Evolutionary conservation across 2,329 filamentous ascomycete species (phyloP).

Genomic region (Pezicula carpinea): DNA sequence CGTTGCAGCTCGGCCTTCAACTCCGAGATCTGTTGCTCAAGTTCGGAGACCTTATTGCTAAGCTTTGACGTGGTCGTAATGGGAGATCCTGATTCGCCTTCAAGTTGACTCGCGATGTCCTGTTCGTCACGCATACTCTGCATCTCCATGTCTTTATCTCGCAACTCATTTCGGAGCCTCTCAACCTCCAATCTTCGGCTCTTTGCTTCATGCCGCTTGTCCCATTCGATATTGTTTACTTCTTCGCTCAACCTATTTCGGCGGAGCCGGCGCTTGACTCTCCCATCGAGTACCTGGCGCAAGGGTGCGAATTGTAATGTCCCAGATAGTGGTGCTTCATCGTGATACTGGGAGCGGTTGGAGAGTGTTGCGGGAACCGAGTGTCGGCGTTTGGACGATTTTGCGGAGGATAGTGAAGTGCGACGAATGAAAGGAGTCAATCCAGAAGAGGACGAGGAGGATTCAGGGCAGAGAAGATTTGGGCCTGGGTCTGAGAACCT

Average conservation of each 20-base stretch:
- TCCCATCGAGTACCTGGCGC: slow-evolving; percentile 51
- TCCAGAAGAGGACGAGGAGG: slow-evolving; percentile 40
- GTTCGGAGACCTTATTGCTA: slow-evolving; percentile 19
- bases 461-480: slow-evolving; percentile 18
- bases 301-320: slow-evolving; percentile 44
- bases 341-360: slow-evolving; percentile 18
- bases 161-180: slow-evolving; percentile 42
- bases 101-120: slow-evolving; percentile 24
- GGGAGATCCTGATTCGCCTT: slow-evolving; percentile 17
- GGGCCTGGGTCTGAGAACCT: slow-evolving; percentile 56
- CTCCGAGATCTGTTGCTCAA: slow-evolving; percentile 22
- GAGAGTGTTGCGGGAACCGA: slow-evolving; percentile 35
- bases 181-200: slow-evolving; percentile 43
- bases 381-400: slow-evolving; percentile 38
- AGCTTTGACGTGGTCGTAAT: slow-evolving; percentile 11
- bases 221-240: slow-evolving; percentile 46
- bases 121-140: slow-evolving; percentile 24
- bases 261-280: slow-evolving; percentile 51
- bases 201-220: slow-evolving; percentile 37
- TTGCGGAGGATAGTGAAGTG: slow-evolving; percentile 37
- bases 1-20: slow-evolving; percentile 22
- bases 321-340: slow-evolving; percentile 27
- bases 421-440: slow-evolving; percentile 55
- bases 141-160: slow-evolving; percentile 23
- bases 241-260: slow-evolving; percentile 55